These are phyloP conservation scores for Penicillium sp. DNA, from an alignment of 2,329 filamentous ascomycete genomes.

Conservation along the genomic window DNA sequence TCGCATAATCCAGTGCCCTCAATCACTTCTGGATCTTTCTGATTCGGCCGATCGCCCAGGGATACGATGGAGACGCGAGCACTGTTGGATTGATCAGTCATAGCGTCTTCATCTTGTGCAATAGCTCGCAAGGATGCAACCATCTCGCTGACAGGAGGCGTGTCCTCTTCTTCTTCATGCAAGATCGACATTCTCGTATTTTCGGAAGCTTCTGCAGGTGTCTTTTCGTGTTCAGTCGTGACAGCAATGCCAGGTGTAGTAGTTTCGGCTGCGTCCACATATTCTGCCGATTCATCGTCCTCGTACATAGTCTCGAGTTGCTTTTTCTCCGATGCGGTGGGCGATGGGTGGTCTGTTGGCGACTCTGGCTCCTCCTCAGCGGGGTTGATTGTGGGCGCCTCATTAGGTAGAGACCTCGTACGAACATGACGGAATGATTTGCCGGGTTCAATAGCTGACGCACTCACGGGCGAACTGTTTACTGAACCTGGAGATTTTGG, in stretches of 20 bases:
- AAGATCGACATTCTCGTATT: conserved; percentile 20
- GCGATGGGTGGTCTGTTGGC: conserved; percentile 20
- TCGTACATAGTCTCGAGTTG: conserved; percentile 41
- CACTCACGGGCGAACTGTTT: conserved; percentile 25
- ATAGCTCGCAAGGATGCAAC: conserved; percentile 20
- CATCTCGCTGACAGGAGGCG: conserved; percentile 12
- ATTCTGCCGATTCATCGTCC: conserved; percentile 29
- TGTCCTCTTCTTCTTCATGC: conserved; percentile 23
- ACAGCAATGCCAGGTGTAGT: conserved; percentile 20
- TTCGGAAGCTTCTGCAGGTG: conserved; percentile 8
- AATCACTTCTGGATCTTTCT: conserved; percentile 26
- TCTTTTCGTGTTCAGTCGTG: conserved; percentile 13
- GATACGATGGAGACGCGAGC: conserved; percentile 22
- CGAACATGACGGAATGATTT: conserved; percentile 36
- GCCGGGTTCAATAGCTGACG: conserved; percentile 22
- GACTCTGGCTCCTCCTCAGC: conserved; percentile 13
- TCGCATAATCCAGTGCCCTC: conserved; percentile 34
- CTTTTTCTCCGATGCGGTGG: conserved; percentile 27
- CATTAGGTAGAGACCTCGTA: conserved; percentile 51
- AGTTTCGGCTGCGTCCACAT: conserved; percentile 20
- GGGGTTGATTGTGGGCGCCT: conserved; percentile 23
- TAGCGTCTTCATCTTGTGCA: conserved; percentile 17
- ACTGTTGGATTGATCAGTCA: conserved; percentile 20
- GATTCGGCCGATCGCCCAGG: conserved; percentile 18
- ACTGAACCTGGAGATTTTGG: conserved; percentile 27